Evolutionary conservation across 768 basidiomycete genomes (phyloP), one percentile per base, ranked within the genome.

Genomic region (Leccinum broughii): DNA sequence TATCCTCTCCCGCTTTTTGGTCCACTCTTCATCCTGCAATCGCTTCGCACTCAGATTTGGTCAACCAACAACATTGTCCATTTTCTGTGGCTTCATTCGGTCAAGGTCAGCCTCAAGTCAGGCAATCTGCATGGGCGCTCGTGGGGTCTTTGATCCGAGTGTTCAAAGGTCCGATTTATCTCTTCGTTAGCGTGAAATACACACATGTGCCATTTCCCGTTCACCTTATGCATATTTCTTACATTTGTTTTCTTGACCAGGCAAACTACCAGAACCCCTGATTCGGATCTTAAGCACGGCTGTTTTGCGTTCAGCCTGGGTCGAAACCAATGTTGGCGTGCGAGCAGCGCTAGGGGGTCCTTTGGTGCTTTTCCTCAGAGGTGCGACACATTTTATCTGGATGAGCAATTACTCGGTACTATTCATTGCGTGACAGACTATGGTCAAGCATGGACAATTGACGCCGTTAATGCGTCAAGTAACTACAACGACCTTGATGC

Each of bases 61-160:
- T 78, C 80, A 53, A 74, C 76, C 52, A 84, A 9, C 61, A 49
- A 17, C 2, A 15, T 9, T 69, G 67, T 54, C 58, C 65, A 4
- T 67, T 65, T 11, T 62, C 67, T 11, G 22, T 24, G 1, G 53
- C 39, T n/a, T 59, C 64, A 13, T 72, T 89, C 62, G 92, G 91
- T 1, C 77, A 75, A 35, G 78, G 72, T 3, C 91, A 94, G 65
- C 90, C 92, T 3, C 80, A 78, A 44, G 88, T 93, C 32, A 82
- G 94, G 17, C 83, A 86, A 68, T 80, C 87, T 11, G 84, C 85
- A 0, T 96, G 94, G 88, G 66, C 64, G 87, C 8, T 68, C 89
- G 11, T 80, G 78, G 57, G 70, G 73, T 9, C 66, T 86, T 20
- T 70, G 48, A 30, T 67, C 84, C n/a, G 72, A 71, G 48, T 71